Evolutionary conservation across 352 stramenopile genomes (phyloP), one percentile per base, ranked within the genome.

Genomic region (Pythium myriotylum): DNA sequence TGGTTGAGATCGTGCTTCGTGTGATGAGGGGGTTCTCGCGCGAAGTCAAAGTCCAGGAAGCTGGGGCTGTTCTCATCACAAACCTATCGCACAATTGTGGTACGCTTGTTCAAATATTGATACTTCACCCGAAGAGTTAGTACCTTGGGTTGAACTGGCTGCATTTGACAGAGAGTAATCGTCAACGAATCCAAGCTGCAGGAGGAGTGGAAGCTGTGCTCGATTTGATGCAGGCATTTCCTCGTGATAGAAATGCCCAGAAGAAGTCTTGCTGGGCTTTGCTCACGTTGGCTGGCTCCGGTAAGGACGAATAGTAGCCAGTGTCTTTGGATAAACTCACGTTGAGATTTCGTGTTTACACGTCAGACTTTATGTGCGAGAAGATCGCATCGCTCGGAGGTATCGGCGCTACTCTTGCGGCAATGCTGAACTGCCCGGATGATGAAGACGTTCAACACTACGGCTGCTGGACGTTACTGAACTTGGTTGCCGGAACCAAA

Each of bases 141-240:
- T n/a, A n/a, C n/a, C n/a, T n/a, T n/a, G n/a, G n/a, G n/a, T n/a
- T n/a, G n/a, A n/a, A n/a, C n/a, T n/a, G n/a, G n/a, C n/a, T n/a
- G n/a, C n/a, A n/a, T n/a, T n/a, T n/a, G n/a, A n/a, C n/a, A 96
- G 89, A 97, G 48, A 88, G 81, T 20, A 97, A 96, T 62, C 86
- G 89, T 17, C 72, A 86, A 19, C 72, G 89, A 10, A 82, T 97
- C 39, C 48, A 88, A 0, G 79, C 82, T 2, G 71, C 79, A 17
- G 88, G 82, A 3, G 86, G 76, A 7, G 74, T 97, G 45, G 87
- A 97, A 40, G 70, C 86, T 5, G 72, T 96, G 7, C 74, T 97
- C 16, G 75, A 80, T 29, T 74, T 81, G 2, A 97, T 97, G 88
- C 80, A 97, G 67, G 57, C 68, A 17, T 94, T 96, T 70, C 83